A percentile compares a stretch with the other conserved stretches of the same genome.
Evolutionary conservation across 495 filamentous ascomycete species (phyloP).

Genomic region (Podospora tetraspora): DNA sequence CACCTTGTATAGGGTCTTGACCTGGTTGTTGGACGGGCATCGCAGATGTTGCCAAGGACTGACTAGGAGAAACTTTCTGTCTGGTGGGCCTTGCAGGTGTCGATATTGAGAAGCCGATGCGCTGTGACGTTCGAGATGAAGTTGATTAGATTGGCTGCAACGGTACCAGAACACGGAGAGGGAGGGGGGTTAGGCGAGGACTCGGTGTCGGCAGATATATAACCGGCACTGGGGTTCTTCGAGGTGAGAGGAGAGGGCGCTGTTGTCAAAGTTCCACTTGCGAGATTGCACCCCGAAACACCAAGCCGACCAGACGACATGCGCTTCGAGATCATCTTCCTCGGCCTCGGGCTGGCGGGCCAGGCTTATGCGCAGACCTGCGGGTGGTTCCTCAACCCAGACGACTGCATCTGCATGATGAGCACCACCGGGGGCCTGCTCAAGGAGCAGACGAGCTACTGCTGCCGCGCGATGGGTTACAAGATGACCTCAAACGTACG

Average conservation of each 20-base stretch:
- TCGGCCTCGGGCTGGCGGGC: conserved; percentile 14
- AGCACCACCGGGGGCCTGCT: conserved; percentile 24
- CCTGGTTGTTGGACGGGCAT: not conserved
- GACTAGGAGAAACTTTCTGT: not conserved
- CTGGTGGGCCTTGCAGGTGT: not conserved
- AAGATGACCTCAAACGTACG: conserved; percentile 24
- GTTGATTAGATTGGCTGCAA: not conserved
- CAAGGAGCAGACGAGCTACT: conserved; percentile 18
- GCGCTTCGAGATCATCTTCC: conserved; percentile 11
- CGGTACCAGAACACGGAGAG: not conserved
- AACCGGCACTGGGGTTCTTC: not conserved
- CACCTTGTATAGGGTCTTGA: not conserved
- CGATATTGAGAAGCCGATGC: not conserved
- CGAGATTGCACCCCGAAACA: not conserved
- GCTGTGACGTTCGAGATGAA: not conserved
- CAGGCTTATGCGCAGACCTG: conserved; percentile 18
- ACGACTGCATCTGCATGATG: conserved; percentile 36
- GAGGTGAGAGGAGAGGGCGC: not conserved
- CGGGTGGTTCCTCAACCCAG: conserved; percentile 27
- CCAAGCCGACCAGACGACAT: conserved; percentile 10
- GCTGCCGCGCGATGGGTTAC: conserved; percentile 23
- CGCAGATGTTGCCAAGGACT: not conserved
- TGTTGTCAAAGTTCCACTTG: not conserved
- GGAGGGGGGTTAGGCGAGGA: not conserved
- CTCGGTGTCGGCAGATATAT: not conserved